Evolutionary conservation across 768 basidiomycete genomes (phyloP), one percentile per base, ranked within the genome.

Genomic region (Boletus pseudopeckii): DNA sequence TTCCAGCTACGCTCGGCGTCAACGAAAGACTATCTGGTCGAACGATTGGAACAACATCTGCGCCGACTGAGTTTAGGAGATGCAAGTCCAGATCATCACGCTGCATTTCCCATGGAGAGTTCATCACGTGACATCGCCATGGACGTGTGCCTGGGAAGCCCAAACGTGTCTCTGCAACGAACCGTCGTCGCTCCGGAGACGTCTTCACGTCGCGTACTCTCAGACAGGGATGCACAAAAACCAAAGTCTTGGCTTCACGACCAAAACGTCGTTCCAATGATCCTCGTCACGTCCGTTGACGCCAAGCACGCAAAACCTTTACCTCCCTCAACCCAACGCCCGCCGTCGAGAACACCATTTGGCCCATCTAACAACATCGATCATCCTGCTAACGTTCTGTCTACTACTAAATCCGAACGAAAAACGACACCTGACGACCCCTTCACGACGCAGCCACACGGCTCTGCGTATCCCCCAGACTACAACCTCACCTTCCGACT

Each of bases 231-330:
- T 34, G 14, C 13, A 8, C 42, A 20, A 0, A 30, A 48, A 24
- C 38, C 41, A 7, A 8, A 1, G 14, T 32, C 44, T 20, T 26
- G 34, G 3, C 17, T 24, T 17, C 17, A 30, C 24, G 43, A 53
- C 15, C 50, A 60, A 20, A 52, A 48, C 11, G n/a, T 20, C 33
- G 45, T 66, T 18, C 65, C 65, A 1, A 55, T 45, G 48, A 67
- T 67, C 44, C 34, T 67, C 17, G 41, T 67, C 51, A 68, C 65
- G 2, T 67, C 65, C 37, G 66, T 55, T 22, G 64, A 55, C 14
- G 64, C 65, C 32, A 61, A 66, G 9, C 54, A 63, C n/a, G 39
- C 57, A 0, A 68, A 53, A 48, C 64, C 61, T 4, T 51, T 66
- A 11, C 64, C 55, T 9, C 45, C 37, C 1, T 68, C 64, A 0